These are phyloP conservation scores for Cladophialophora yegresii DNA, from an alignment of 2,329 filamentous ascomycete species.

Conservation along the genomic window DNA sequence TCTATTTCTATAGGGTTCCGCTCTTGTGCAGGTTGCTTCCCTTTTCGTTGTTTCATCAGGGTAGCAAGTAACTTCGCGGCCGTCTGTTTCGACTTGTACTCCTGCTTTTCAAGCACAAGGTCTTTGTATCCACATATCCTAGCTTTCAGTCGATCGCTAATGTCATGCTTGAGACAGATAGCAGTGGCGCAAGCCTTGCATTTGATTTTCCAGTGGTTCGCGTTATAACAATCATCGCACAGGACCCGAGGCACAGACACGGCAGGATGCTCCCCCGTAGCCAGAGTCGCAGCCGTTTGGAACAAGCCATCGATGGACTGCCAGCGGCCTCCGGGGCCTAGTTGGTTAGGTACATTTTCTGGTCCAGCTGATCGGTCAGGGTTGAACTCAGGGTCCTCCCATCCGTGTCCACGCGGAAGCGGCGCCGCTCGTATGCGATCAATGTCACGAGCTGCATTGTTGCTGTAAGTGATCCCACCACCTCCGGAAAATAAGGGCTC, in stretches of 20 bases:
- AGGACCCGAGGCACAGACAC: conserved; percentile 52
- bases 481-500: conserved; percentile 62
- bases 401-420: conserved; percentile 56
- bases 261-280: conserved; percentile 19
- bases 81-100: conserved; percentile 38
- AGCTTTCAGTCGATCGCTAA: conserved; percentile 55
- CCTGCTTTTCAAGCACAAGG: conserved; percentile 54
- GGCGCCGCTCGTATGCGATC: conserved; percentile 60
- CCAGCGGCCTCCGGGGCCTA: conserved; percentile 35
- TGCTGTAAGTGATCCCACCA: conserved; percentile 60
- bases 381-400: conserved; percentile 57
- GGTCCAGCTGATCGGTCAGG: conserved; percentile 24
- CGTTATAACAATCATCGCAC: conserved; percentile 60
- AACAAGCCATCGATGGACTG: conserved; percentile 50
- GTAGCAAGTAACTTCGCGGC: conserved; percentile 29
- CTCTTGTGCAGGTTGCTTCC: conserved; percentile 20
- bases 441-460: conserved; percentile 52
- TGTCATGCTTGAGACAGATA: conserved; percentile 62
- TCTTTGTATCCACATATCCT: conserved; percentile 61
- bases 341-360: conserved; percentile 14
- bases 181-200: conserved; percentile 60
- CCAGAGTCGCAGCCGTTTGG: conserved; percentile 21
- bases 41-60: conserved; percentile 36
- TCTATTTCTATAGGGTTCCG: background rate
- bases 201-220: conserved; percentile 61